These are phyloP conservation scores for Protomyces gravidus DNA, from an alignment of 1,139 yeast genomes.

Conservation along the genomic window DNA sequence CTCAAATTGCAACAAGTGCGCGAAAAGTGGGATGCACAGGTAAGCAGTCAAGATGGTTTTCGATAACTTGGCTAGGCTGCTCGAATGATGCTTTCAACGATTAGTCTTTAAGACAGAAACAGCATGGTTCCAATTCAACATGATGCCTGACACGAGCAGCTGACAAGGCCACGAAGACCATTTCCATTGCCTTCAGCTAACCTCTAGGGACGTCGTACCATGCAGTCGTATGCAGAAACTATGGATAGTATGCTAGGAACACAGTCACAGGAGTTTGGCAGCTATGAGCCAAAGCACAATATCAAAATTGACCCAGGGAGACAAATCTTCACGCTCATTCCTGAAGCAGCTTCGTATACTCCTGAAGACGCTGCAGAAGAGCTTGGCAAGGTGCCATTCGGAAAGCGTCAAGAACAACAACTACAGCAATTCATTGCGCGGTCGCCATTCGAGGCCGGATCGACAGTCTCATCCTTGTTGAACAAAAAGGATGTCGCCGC, in stretches of 20 bases:
- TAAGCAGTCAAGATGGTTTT: not conserved
- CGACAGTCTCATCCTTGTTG: not conserved
- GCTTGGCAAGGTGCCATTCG: constrained; percentile 8
- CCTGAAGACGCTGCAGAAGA: constrained; percentile 24
- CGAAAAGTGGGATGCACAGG: constrained; percentile 5
- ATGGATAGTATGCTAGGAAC: constrained; percentile 20
- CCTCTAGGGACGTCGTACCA: constrained; percentile 5
- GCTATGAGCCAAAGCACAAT: constrained; percentile 3
- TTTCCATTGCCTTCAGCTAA: no score
- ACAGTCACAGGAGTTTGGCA: not conserved
- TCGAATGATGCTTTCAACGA: constrained; percentile 8
- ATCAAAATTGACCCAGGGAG: constrained; percentile 13
- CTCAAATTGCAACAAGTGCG: constrained; percentile 8
- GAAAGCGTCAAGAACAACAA: constrained; percentile 5
- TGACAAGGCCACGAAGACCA: no score
- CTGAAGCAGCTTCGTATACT: constrained; percentile 6
- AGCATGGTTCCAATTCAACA: constrained; percentile 9
- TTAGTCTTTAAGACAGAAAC: constrained; percentile 26
- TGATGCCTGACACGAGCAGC: not conserved
- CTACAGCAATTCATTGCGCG: constrained; percentile 4
- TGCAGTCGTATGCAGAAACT: constrained; percentile 12
- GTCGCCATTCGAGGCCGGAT: not conserved
- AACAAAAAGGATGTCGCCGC: not conserved
- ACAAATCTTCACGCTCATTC: constrained; percentile 11
- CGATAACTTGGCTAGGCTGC: not conserved